Base-by-base conservation (phyloP, 495 filamentous ascomycete species). In the Trichocladium uniseriatum region DNA sequence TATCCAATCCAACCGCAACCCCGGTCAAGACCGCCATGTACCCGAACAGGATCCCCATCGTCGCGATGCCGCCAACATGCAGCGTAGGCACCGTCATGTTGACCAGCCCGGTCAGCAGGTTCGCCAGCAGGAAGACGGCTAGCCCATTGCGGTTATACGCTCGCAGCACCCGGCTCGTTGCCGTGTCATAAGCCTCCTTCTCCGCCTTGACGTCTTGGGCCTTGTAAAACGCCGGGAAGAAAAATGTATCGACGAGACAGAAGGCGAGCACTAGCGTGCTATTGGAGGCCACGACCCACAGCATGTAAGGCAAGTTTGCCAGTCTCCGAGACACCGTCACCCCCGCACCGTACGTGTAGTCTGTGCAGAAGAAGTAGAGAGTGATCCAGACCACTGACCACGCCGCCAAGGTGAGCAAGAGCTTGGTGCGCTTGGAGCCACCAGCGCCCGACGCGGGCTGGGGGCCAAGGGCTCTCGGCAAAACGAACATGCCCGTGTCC, bases 211-310 rank as follows among this genome's bases (percentile, higher is more conserved):
- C 45, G 43, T 73, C 68, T 0, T 59, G 63, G 2, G 78, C 70
- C 38, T 75, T 81, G 61, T 89, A 77, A 20, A 83, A 74, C 3
- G 70, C 67, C 0, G 86, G 86, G 63, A 95, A 95, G 60, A 86
- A 81, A 0, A 86, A 36, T 14, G 74, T 79, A 62, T 97, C 91
- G 13, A 89, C 74, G 28, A 79, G 57, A 59, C 81, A 87, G 62
- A 90, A 96, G 5, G 82, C 69, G 4, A 85, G 71, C 15, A 99
- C 66, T 61, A 95, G 87, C 6, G 68, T 71, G 45, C 77, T 83
- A 63, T 97, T 99, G 74, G 89, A 97, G 6, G 88, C 82, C 11
- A 80, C 71, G 14, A 94, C 83, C 91, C 91, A 99, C 41, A 95
- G 69, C 28, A 96, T 70, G 59, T 99, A 99, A 0, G 92, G 89